Evolutionary conservation across 768 basidiomycete genomes (phyloP), one percentile per base, ranked within the genome.

Genomic region (Tulasnella sp.): DNA sequence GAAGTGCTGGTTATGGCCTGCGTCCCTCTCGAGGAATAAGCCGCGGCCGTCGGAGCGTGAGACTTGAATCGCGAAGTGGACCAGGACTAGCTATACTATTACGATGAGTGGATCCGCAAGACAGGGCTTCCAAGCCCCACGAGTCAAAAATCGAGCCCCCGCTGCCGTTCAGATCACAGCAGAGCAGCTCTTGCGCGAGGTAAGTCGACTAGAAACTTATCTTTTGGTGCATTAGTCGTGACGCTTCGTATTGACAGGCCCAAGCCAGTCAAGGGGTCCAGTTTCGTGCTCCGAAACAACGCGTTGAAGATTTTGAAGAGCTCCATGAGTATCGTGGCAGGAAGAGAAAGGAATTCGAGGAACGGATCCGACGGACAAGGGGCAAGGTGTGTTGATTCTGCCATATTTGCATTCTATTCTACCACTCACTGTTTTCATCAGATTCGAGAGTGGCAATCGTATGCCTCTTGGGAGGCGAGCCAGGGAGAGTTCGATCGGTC

Each of bases 91-190:
- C n/a, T n/a, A n/a, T n/a, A n/a, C n/a, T n/a, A n/a, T n/a, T n/a
- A n/a, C 34, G 15, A 38, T 38, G 34, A 38, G 34, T 38, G 34
- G 34, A 38, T 7, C 7, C 34, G 34, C 34, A 7, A 38, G 34
- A 38, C 34, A 38, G 11, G 62, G 60, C 10, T 55, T 59, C n/a
- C 60, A 59, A 29, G 64, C 64, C 17, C 64, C 64, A 4, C 61
- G 70, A 30, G 92, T 98, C 64, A 94, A 95, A 79, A 98, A 98
- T 73, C 80, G 95, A 53, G 95, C 95, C 17, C 86, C 95, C 42
- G 95, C 95, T 51, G 87, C 91, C 61, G 78, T 97, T 62, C 73
- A 97, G 91, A 94, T 98, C 74, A 98, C 96, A 60, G 91, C 96
- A 13, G 96, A 98, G 73, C 96, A 99, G 74, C 84, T 99, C 44